Evolutionary conservation across 2,329 filamentous ascomycete genomes (phyloP), one percentile per base, ranked within the genome.

Genomic region (Colletotrichum godetiae): DNA sequence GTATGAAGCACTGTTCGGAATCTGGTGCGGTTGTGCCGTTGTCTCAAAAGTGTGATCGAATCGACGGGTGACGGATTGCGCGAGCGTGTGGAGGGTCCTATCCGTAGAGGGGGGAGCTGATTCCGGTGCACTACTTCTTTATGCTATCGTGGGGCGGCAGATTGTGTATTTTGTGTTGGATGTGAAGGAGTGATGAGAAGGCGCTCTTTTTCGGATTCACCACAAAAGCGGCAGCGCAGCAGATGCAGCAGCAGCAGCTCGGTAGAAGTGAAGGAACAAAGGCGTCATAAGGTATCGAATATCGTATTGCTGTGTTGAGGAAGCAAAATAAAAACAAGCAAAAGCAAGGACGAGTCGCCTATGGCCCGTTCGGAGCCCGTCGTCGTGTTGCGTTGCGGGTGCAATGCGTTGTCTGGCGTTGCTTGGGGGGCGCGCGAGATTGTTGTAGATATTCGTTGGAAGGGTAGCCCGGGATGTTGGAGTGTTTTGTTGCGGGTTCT

Each of bases 401-500:
- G 60, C 65, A 53, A 22, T 70, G 70, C 70, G 70, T 73, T 73
- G 70, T 62, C 65, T 35, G 49, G 56, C 64, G 69, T 68, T 68
- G 69, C 57, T 65, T 65, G 35, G 60, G 60, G 27, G n/a, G 62
- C 42, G 56, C 60, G 67, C 67, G 49, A 69, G 46, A 70, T 73
- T 73, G 60, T 65, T 57, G 60, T 22, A 65, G 70, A 42, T 60
- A 33, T 31, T 73, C 55, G 42, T 53, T 70, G 60, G 70, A 70
- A 61, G 56, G 67, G 60, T 58, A 61, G 70, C 60, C 67, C 56
- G 70, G 70, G 60, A 66, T 70, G 53, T 22, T 56, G 55, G 49
- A 60, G 67, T 73, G 67, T 73, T 73, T 73, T 73, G 70, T 73
- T 69, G 55, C 70, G 42, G 66, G n/a, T 31, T 60, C 46, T 58